Evolutionary conservation across 805 yeast genomes (phyloP).

Genomic region (Sugiyamaella americana): DNA sequence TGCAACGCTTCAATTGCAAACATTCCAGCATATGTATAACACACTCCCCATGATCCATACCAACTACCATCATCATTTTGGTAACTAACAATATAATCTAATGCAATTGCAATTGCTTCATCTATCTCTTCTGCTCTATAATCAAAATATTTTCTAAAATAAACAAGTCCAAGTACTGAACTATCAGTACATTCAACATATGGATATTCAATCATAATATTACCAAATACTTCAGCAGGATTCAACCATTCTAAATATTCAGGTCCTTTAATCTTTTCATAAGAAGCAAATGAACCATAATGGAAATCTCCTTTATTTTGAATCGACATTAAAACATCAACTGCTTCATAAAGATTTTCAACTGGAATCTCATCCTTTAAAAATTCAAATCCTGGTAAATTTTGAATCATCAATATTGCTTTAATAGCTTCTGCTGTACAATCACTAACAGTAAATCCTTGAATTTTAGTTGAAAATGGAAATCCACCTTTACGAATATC

Average conservation of each 20-base stretch:
- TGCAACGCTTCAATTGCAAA: slow-evolving; percentile 91
- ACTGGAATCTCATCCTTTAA: slow-evolving; percentile 48
- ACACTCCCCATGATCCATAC: slow-evolving; percentile 99
- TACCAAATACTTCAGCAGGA: slow-evolving; percentile 97
- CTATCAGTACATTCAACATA: slow-evolving; percentile 98
- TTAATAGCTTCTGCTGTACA: slow-evolving; percentile 95
- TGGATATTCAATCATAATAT: slow-evolving; percentile 97
- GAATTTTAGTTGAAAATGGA: slow-evolving; percentile 94
- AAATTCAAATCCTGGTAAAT: slow-evolving; percentile 48
- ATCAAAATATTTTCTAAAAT: slow-evolving; percentile 58
- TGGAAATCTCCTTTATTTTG: slow-evolving; percentile 79
- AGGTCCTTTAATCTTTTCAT: slow-evolving; percentile 80
- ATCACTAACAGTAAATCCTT: slow-evolving; percentile 94
- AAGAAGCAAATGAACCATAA: slow-evolving; percentile 87
- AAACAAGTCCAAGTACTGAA: slow-evolving; percentile 78
- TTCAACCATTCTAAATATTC: slow-evolving; percentile 69
- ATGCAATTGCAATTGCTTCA: slow-evolving; percentile 66
- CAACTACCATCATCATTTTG: slow-evolving; percentile 86
- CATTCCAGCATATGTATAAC: slow-evolving; percentile 95
- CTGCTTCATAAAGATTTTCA: slow-evolving; percentile 53
- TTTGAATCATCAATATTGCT: slow-evolving; percentile 86
- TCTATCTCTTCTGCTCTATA: slow-evolving; percentile 64
- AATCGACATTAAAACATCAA: slow-evolving; percentile 66
- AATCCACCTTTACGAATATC: slow-evolving; percentile 85
- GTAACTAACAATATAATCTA: slow-evolving; percentile 57